Evolutionary conservation across 805 yeast genomes (phyloP), one percentile per base, ranked within the genome.

Genomic region (Metschnikowia lachancei): DNA sequence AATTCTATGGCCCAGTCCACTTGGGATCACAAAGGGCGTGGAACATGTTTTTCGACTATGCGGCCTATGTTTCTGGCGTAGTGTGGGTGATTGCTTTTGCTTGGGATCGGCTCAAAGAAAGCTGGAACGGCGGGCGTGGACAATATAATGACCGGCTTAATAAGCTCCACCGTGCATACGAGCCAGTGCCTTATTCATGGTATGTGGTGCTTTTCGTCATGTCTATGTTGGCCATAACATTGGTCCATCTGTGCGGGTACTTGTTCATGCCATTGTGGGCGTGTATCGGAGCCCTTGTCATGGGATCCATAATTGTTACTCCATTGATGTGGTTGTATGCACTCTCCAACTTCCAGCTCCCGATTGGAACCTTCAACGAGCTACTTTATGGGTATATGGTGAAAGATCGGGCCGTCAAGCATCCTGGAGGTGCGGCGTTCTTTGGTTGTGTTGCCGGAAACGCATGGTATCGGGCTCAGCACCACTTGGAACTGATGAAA

Each of bases 381-480:
- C 63, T 77, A 19, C 53, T 75, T 5, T 77, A 72, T 50, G 81
- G 81, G 0, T 60, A 66, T 37, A 63, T 76, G 69, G 67, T 74
- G 4, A 75, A 76, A 47, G 59, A 57, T 22, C 34, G 54, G 10
- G 16, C 46, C 2, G 45, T 58, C 26, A 61, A 62, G 36, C 80
- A 76, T 47, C 80, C 80, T 1, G 77, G 71, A 2, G 75, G 78
- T 4, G 80, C 78, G 3, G 59, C 74, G 1, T 66, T 75, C 3
- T 77, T 74, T 54, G 78, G 79, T 4, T 72, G 79, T 9, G 62
- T 77, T n/a, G 76, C 81, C 0, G 81, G 81, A 1, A 74, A 77
- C 54, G 77, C 79, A 2, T 75, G 78, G 78, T 75, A 75, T 48
- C 53, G 80, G 29, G 78, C 80, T 0, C 80, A 76, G 51, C 74